These are phyloP conservation scores for Raphanus hybrid DNA, from an alignment of 441 rosid genomes.

Conservation along the genomic window DNA sequence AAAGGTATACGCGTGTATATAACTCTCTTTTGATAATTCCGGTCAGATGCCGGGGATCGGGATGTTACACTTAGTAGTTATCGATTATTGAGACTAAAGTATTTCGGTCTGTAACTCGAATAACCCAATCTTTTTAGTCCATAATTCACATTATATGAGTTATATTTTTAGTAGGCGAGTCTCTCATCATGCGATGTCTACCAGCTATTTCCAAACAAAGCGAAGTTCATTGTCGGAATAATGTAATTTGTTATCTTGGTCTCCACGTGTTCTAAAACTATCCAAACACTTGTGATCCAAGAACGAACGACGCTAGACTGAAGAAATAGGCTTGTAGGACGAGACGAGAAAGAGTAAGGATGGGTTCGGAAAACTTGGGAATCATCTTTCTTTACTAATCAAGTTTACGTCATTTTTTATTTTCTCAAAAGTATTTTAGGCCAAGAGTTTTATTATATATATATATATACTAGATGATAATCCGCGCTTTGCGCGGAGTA, in stretches of 20 bases:
- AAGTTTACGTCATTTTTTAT: neutral
- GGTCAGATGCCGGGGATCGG: too few relatives aligned
- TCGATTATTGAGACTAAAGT: too few relatives aligned
- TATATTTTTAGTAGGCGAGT: too few relatives aligned
- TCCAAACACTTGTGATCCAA: constrained; percentile 1
- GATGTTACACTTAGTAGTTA: too few relatives aligned
- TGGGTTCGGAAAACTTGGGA: neutral
- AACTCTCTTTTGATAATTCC: too few relatives aligned
- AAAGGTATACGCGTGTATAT: too few relatives aligned
- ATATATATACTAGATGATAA: too few relatives aligned
- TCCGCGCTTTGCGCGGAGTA: too few relatives aligned
- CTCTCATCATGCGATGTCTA: too few relatives aligned
- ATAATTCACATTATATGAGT: too few relatives aligned
- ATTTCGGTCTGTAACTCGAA: too few relatives aligned
- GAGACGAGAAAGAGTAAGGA: neutral
- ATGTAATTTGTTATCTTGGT: neutral
- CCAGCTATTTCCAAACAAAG: neutral
- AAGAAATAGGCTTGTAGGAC: neutral
- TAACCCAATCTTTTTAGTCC: too few relatives aligned
- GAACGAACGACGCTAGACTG: neutral
- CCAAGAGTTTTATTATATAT: neutral
- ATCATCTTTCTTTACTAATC: neutral
- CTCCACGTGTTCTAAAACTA: neutral
- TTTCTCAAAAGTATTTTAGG: neutral
- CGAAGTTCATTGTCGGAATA: neutral